Percentiles rank a stretch among this genome's conserved stretches.
Conservation (phyloP, 805 yeast species). For the Tetrapisispora fleetii region DNA sequence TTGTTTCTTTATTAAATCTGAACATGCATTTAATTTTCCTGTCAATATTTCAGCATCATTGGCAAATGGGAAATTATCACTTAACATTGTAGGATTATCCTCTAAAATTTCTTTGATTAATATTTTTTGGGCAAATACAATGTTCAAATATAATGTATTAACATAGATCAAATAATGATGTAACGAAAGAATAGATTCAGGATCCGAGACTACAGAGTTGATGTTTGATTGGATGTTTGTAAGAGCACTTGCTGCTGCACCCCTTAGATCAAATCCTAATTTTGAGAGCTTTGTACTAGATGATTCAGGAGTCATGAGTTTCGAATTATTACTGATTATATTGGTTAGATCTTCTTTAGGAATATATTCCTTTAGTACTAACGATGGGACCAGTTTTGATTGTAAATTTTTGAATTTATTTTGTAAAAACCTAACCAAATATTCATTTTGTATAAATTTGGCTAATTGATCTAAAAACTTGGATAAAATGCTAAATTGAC, state of each 20-base stretch:
- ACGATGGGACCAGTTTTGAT: constrained; percentile 14
- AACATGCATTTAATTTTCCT: constrained; percentile 18
- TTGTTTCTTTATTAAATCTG: constrained; percentile 19
- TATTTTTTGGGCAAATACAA: constrained; percentile 46
- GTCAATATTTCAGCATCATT: constrained; percentile 25
- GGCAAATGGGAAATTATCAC: constrained; percentile 32
- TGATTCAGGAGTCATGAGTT: constrained; percentile 3
- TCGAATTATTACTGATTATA: not conserved
- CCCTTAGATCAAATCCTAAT: constrained; percentile 26
- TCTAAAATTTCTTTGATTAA: constrained; percentile 28
- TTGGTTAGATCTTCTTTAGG: constrained; percentile 10
- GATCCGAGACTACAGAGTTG: constrained; percentile 26
- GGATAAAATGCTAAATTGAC: constrained; percentile 35
- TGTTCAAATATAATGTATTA: constrained; percentile 61
- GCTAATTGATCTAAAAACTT: constrained; percentile 22
- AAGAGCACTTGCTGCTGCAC: constrained; percentile 34
- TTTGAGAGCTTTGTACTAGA: constrained; percentile 17
- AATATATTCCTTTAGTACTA: constrained; percentile 16
- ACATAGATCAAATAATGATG: constrained; percentile 55
- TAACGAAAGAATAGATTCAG: constrained; percentile 32
- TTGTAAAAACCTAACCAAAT: constrained; percentile 23
- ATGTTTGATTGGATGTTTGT: constrained; percentile 31
- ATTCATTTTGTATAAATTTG: constrained; percentile 25
- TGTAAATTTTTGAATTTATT: constrained; percentile 20
- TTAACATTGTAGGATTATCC: constrained; percentile 25